Percentiles rank a stretch among this genome's conserved stretches.
Conservation (phyloP, 202 grass and related monocot species). For the Digitaria exilis region DNA sequence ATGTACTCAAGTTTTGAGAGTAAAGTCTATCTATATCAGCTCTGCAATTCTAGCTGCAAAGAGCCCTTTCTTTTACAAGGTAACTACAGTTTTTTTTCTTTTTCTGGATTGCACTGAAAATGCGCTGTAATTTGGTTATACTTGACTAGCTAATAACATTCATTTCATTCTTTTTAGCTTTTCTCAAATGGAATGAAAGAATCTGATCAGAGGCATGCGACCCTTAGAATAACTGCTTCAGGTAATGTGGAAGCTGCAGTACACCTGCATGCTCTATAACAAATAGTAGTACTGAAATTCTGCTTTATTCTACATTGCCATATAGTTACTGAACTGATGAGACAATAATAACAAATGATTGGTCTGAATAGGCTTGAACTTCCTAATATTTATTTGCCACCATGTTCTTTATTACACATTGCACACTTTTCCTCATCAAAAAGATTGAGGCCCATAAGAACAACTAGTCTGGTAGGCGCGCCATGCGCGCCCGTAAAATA, state of each 20-base stretch:
- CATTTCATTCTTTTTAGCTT: slow-evolving; percentile 67
- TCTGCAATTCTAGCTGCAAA: slow-evolving; percentile 98
- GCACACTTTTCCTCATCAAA: background rate
- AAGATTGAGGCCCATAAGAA: background rate
- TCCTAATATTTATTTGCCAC: background rate
- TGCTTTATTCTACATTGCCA: background rate
- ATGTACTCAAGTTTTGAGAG: slow-evolving; percentile 68
- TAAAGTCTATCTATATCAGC: slow-evolving; percentile 90
- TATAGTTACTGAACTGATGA: slow-evolving; percentile 2
- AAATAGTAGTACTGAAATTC: background rate
- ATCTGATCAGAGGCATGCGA: slow-evolving; percentile 95
- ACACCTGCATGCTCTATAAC: background rate
- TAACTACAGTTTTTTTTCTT: slow-evolving; percentile 31
- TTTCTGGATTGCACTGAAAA: background rate
- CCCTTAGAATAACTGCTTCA: slow-evolving; percentile 92
- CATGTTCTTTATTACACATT: slow-evolving; percentile 15
- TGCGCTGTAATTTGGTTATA: slow-evolving; percentile 20
- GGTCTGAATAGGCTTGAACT: background rate
- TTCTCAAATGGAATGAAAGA: slow-evolving; percentile 99
- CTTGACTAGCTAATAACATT: slow-evolving; percentile 36
- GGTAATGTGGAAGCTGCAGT: slow-evolving; percentile 57
- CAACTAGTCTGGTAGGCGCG: no score
- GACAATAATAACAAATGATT: background rate
- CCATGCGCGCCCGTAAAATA: no score
- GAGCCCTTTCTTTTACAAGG: slow-evolving; percentile 99